A percentile compares a stretch with the other conserved stretches of the same genome.
These are phyloP conservation scores for Dothidotthia symphoricarpi DNA, from an alignment of 2,329 filamentous ascomycete species.

Conservation along the genomic window DNA sequence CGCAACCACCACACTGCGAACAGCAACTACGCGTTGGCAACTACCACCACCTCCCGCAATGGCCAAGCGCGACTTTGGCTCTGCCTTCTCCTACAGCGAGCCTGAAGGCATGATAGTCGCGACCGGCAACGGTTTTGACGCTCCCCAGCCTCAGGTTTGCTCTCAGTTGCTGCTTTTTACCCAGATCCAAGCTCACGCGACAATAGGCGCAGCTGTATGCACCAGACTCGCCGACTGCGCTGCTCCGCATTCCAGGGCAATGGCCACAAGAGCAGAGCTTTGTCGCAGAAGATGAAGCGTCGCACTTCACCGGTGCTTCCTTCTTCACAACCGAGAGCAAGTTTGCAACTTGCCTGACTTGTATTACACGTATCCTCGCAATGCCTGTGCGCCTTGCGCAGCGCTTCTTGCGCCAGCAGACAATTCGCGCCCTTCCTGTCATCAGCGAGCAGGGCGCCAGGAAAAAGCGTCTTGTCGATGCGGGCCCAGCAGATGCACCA, in stretches of 20 bases:
- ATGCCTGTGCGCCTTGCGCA: conserved; percentile 11
- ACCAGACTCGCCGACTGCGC: not conserved
- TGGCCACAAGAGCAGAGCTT: conserved; percentile 12
- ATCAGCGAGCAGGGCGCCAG: conserved; percentile 20
- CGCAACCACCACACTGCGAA: conserved; percentile 4
- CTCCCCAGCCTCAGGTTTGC: conserved; percentile 22
- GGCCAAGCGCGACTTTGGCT: conserved; percentile 17
- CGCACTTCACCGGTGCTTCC: conserved; percentile 2
- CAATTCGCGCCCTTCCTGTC: conserved; percentile 21
- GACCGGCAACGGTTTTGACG: conserved; percentile 12
- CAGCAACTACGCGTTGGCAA: conserved; percentile 1
- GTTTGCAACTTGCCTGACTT: conserved; percentile 13
- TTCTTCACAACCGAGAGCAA: conserved; percentile 16
- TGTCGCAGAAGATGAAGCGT: conserved; percentile 2
- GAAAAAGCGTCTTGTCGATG: conserved; percentile 34
- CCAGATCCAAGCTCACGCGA: conserved; percentile 13
- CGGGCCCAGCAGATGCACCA: conserved; percentile 15
- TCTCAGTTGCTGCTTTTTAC: conserved; percentile 6
- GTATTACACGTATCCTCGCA: conserved; percentile 10
- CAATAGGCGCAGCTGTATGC: conserved; percentile 9
- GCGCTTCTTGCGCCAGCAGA: conserved; percentile 16
- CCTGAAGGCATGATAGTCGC: conserved; percentile 11
- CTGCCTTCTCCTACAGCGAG: conserved; percentile 13
- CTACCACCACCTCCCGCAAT: conserved; percentile 6
- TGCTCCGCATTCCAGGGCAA: conserved; percentile 12